Base-by-base conservation (phyloP, 2,329 filamentous ascomycete genomes). In the Aspergillus sp. region DNA sequence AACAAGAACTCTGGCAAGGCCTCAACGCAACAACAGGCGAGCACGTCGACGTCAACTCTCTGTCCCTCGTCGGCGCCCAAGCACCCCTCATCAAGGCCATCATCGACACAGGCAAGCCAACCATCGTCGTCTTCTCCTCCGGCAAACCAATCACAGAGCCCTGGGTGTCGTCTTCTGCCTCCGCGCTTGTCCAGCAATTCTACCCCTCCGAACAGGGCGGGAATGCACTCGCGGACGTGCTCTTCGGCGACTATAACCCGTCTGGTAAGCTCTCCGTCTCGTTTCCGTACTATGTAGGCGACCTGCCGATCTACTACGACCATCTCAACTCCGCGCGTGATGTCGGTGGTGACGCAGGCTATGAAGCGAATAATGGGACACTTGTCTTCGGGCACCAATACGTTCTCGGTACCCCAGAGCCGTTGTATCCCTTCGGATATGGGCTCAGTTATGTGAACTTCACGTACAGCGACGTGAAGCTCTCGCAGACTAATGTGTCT, bases 1-100 rank as follows among this genome's bases (percentile, higher is more conserved):
- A 91, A 68, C 77, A 80, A 52, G 84, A 91, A 70, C 82, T 91
- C 3, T 91, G 88, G 89, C 72, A 76, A 56, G 86, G 86, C 0
- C 70, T 90, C 3, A 91, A 91, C 63, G 88, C 87, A 27, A 91
- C 88, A 14, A 91, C 88, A 0, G 89, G 88, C 51, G 89, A 91
- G 68, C 87, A 90, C 66, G 84, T 91, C 48, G 89, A 91, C 64
- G 79, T 86, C 1, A 76, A 83, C 56, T 79, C 79, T 52, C 80
- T 91, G 17, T 81, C 84, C 57, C 84, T 91, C 9, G 86, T 90
- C 12, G 88, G 88, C 3, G 88, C 89, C 21, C 88, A 89, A 82
- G 82, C 81, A 2, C 80, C 82, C 9, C 83, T 91, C 1, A 84
- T 90, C 49, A 79, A 82, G 65, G 86, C 87, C 21, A 84, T 91